These are phyloP conservation scores for Halophytophthora batemanensis DNA, from an alignment of 352 stramenopile genomes.

Conservation along the genomic window DNA sequence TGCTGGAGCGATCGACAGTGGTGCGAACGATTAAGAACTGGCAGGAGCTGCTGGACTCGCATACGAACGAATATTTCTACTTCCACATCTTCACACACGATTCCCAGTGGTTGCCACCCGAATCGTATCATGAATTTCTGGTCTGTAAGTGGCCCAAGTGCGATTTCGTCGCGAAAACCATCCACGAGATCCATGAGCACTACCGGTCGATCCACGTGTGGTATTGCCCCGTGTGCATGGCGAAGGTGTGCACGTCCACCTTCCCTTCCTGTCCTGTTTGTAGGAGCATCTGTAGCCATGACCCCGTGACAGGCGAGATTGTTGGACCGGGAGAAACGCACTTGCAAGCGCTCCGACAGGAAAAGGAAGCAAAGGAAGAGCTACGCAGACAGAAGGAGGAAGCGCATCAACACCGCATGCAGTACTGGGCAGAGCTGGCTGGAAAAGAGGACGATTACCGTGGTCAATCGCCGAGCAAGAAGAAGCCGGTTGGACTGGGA, in stretches of 20 bases:
- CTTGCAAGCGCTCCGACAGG: conserved; percentile 35
- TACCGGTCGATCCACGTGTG: conserved; percentile 59
- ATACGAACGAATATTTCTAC: conserved; percentile 87
- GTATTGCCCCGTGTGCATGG: conserved; percentile 77
- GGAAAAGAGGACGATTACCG: conserved; percentile 27
- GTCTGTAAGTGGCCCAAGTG: conserved; percentile 64
- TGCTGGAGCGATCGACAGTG: conserved; percentile 64
- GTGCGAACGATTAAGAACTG: conserved; percentile 62
- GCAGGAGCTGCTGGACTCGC: conserved; percentile 75
- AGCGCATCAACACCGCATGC: conserved; percentile 64
- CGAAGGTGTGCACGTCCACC: conserved; percentile 61
- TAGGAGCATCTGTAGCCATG: conserved; percentile 55
- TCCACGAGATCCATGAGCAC: conserved; percentile 80
- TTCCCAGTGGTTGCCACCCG: conserved; percentile 71
- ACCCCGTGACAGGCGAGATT: conserved; percentile 50
- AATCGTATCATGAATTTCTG: conserved; percentile 63
- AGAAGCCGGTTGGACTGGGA: conserved; percentile 37
- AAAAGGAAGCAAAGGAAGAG: conserved; percentile 45
- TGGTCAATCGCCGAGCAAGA: conserved; percentile 22
- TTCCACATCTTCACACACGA: conserved; percentile 79
- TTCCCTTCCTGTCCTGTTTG: conserved; percentile 69
- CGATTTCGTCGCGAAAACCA: conserved; percentile 38
- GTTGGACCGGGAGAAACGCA: conserved; percentile 61
- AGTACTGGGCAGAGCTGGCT: conserved; percentile 47
- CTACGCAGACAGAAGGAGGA: conserved; percentile 45